Base-by-base conservation (phyloP, 345 rosid species). In the Leavenworthia alabamica region DNA sequence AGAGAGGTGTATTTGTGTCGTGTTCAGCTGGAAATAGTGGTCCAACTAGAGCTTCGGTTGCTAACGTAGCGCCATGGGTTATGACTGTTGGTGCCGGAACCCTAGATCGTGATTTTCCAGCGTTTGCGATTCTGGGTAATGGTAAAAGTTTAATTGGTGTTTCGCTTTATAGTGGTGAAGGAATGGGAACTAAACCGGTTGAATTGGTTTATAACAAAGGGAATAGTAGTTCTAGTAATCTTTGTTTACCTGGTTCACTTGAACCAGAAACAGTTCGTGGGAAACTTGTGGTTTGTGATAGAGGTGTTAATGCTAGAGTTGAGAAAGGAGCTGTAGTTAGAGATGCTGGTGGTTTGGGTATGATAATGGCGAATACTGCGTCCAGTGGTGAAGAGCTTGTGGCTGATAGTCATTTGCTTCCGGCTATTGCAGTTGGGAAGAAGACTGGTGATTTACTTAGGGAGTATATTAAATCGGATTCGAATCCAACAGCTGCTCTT, bases 81-180 rank as follows among this genome's bases (percentile, higher is more conserved):
- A 74, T 86, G 87, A 91, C 96, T 4, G 98, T 91, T 11, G 98
- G 98, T 0, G 96, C 98, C 4, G 87, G 92, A 1, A 88, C 96
- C 4, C 54, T 91, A 31, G 98, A 91, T 71, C 82, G 98, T 2
- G 84, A 86, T 55, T 86, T 91, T 29, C 92, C 90, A 1, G 98
- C 98, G n/a, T 80, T 60, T 46, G 92, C 81, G 0, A 22, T 28
- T 22, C 78, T 88, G 0, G 95, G 95, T 2, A 75, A 82, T 54
- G 72, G 77, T 41, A 55, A 70, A 5, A 56, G 68, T 10, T 76
- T 79, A 39, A 57, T 46, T 2, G 96, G 98, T 0, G 95, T 81
- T 12, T 91, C 96, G 5, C 86, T 91, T 6, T 91, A 83, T 33
- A 84, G 91, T 15, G 95, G 95, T 1, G 54, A 42, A 2, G 88